phyloP scores from a whole-genome alignment of 2,329 filamentous ascomycete genomes.

The Scolecobasidium constrictum region DNA sequence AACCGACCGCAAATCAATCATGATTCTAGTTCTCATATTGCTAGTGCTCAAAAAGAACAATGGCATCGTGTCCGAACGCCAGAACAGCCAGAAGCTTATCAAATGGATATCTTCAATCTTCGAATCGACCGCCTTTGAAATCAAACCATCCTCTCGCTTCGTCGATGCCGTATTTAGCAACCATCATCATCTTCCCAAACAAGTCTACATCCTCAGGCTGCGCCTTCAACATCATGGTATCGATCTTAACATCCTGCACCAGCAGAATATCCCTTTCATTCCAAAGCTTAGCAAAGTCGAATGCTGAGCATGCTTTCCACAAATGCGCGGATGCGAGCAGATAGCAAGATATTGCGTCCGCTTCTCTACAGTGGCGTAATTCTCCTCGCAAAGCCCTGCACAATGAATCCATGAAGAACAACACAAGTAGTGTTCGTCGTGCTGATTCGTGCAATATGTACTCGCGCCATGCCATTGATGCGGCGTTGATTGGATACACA shows the following conservation, averaged over 20 bases:
- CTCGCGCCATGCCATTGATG: slow-evolving; percentile 34
- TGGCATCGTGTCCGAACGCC: no score
- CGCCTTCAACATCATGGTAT: slow-evolving; percentile 15
- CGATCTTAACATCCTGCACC: slow-evolving; percentile 20
- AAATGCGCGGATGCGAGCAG: slow-evolving; percentile 20
- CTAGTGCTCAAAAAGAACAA: no score
- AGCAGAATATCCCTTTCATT: slow-evolving; percentile 20
- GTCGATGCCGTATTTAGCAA: slow-evolving; percentile 18
- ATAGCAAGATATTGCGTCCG: slow-evolving; percentile 11
- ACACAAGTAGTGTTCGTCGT: slow-evolving; percentile 39
- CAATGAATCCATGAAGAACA: slow-evolving; percentile 33
- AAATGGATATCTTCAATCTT: no score
- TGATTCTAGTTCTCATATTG: no score
- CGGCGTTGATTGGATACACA: slow-evolving; percentile 26
- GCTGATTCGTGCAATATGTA: slow-evolving; percentile 46
- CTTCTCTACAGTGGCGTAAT: slow-evolving; percentile 12
- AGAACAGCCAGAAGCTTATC: no score
- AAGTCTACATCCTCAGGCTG: slow-evolving; percentile 19
- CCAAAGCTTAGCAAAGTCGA: slow-evolving; percentile 22
- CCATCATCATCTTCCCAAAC: slow-evolving; percentile 20
- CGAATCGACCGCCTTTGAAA: slow-evolving; percentile 16
- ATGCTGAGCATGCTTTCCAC: slow-evolving; percentile 19
- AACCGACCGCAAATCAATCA: no score
- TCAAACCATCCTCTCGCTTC: slow-evolving; percentile 21
- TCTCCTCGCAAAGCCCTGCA: slow-evolving; percentile 15